Conservation (phyloP, 2,329 filamentous ascomycete genomes). For the Macrophomina phaseolina region DNA sequence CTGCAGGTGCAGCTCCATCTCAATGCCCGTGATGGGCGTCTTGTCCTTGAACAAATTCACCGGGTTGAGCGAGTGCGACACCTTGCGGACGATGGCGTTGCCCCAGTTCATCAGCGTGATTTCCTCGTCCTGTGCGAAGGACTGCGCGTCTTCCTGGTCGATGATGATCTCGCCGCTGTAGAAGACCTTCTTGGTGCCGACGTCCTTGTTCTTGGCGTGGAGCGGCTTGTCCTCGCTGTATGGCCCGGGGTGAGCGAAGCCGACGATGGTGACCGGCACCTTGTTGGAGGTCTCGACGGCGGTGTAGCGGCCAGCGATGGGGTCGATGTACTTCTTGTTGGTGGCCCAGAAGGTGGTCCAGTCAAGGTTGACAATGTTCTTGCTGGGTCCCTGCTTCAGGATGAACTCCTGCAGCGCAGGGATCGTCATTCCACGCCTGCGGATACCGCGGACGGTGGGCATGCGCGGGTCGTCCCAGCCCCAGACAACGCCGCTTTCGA, state of each 20-base stretch:
- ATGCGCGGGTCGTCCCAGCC: constrained; percentile 89
- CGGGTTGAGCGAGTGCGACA: constrained; percentile 60
- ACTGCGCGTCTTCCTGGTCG: constrained; percentile 84
- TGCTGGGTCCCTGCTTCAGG: constrained; percentile 80
- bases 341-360: constrained; percentile 70
- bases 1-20: constrained; percentile 85
- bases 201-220: constrained; percentile 84
- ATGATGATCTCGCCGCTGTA: constrained; percentile 78
- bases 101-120: constrained; percentile 98
- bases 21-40: constrained; percentile 67
- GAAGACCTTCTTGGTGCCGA: constrained; percentile 85
- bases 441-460: constrained; percentile 82
- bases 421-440: constrained; percentile 78
- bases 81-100: constrained; percentile 78
- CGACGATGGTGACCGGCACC: constrained; percentile 73
- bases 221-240: constrained; percentile 65
- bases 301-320: constrained; percentile 54
- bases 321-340: constrained; percentile 60
- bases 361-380: constrained; percentile 84
- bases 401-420: constrained; percentile 83
- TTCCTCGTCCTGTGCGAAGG: constrained; percentile 84
- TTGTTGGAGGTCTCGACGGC: constrained; percentile 69
- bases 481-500: constrained; percentile 76
- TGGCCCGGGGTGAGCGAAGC: constrained; percentile 64
- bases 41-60: constrained; percentile 57